A percentile compares a stretch with the other conserved stretches of the same genome.
These are phyloP conservation scores for Postia placenta DNA, from an alignment of 768 basidiomycete species.

Conservation along the genomic window DNA sequence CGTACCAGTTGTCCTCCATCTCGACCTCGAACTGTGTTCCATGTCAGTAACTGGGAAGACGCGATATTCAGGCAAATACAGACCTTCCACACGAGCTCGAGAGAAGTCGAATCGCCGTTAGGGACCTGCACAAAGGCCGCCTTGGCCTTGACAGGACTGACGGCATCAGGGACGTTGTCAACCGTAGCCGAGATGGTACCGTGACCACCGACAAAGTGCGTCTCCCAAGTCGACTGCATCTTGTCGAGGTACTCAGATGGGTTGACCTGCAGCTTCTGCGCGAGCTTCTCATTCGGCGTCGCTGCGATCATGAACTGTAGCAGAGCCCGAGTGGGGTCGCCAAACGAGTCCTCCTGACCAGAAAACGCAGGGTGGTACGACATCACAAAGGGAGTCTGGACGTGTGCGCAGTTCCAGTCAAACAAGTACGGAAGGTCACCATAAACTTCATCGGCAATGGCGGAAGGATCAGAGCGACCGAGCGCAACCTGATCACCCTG, in stretches of 20 bases:
- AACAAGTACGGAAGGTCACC: slow-evolving; percentile 40
- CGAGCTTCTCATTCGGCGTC: slow-evolving; percentile 44
- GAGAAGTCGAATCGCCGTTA: slow-evolving; percentile 45
- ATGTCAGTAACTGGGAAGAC: not conserved
- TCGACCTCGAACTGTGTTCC: slow-evolving; percentile 71
- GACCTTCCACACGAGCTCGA: slow-evolving; percentile 82
- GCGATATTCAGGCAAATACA: too few species aligned
- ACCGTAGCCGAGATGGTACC: slow-evolving; percentile 38
- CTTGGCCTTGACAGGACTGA: slow-evolving; percentile 75
- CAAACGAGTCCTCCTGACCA: slow-evolving; percentile 15
- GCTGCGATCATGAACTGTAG: slow-evolving; percentile 78
- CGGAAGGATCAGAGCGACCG: slow-evolving; percentile 5
- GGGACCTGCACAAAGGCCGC: slow-evolving; percentile 83
- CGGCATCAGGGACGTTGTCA: slow-evolving; percentile 65
- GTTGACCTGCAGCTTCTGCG: slow-evolving; percentile 41
- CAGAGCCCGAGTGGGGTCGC: slow-evolving; percentile 49
- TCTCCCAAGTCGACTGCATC: slow-evolving; percentile 39
- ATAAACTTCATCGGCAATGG: slow-evolving; percentile 15
- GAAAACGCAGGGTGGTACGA: slow-evolving; percentile 20
- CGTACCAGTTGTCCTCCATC: slow-evolving; percentile 96
- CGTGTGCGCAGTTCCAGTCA: slow-evolving; percentile 51
- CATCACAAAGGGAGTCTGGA: slow-evolving; percentile 34
- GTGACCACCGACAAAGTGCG: slow-evolving; percentile 42
- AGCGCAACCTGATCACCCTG: slow-evolving; percentile 32
- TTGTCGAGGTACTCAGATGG: slow-evolving; percentile 44